phyloP scores from a whole-genome alignment of 176 grass and related monocot species.

The Elaeis guineensis region DNA sequence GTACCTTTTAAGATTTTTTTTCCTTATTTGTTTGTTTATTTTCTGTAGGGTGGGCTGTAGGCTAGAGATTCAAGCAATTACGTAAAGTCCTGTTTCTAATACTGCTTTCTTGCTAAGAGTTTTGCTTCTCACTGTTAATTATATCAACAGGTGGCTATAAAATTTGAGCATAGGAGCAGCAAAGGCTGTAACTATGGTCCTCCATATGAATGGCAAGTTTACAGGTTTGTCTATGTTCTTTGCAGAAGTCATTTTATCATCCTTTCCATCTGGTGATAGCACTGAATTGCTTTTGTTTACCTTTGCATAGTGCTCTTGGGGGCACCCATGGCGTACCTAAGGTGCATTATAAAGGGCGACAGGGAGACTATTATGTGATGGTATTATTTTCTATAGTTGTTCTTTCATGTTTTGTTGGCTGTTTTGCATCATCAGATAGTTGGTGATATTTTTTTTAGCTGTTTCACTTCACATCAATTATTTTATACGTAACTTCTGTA shows the following conservation, averaged over 20 bases:
- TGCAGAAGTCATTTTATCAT: slow-evolving; percentile 11
- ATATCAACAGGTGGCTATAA: slow-evolving; percentile 58
- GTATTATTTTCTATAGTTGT: neutral
- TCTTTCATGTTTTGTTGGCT: slow-evolving; percentile 36
- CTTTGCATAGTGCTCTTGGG: slow-evolving; percentile 49
- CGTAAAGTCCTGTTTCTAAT: too few relatives aligned
- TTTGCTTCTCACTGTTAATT: too few relatives aligned
- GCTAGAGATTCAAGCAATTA: too few relatives aligned
- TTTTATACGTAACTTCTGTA: too few relatives aligned
- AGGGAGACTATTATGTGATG: slow-evolving; percentile 61
- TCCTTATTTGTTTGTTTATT: neutral
- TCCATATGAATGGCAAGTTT: slow-evolving; percentile 90
- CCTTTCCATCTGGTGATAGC: neutral
- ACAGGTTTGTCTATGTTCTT: slow-evolving; percentile 23
- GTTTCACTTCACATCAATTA: slow-evolving; percentile 2
- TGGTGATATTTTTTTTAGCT: slow-evolving; percentile 3
- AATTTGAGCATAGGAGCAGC: slow-evolving; percentile 80
- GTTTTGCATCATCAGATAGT: slow-evolving; percentile 9
- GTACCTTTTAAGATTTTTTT: slow-evolving; percentile 10
- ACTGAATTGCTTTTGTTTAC: neutral
- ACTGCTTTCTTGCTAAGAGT: too few relatives aligned
- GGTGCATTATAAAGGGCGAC: slow-evolving; percentile 82
- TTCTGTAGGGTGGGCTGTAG: too few relatives aligned
- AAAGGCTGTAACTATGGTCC: slow-evolving; percentile 77
- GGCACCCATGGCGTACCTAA: slow-evolving; percentile 78